These are phyloP conservation scores for Akanthomyces lecanii DNA, from an alignment of 2,329 filamentous ascomycete genomes.

Conservation along the genomic window DNA sequence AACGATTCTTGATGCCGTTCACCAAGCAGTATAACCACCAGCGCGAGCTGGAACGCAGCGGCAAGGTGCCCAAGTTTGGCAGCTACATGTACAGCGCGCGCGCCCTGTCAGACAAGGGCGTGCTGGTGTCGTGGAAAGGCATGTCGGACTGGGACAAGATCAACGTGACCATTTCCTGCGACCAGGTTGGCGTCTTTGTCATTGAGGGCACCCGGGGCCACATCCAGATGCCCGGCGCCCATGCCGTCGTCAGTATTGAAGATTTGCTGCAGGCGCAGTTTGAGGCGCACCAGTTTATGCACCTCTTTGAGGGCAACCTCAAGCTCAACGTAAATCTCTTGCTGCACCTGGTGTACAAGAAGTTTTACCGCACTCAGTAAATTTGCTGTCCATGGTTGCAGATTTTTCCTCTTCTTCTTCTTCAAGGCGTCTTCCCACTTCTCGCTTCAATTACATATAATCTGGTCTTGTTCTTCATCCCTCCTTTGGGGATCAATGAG, in stretches of 20 bases:
- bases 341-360: slow-evolving; percentile 96
- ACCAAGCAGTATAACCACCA: slow-evolving; percentile 99
- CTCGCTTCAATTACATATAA: slow-evolving; percentile 12
- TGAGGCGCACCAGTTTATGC: slow-evolving; percentile 94
- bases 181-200: slow-evolving; percentile 90
- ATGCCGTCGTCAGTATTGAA: slow-evolving; percentile 82
- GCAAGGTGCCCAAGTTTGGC: slow-evolving; percentile 93
- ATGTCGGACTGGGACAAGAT: slow-evolving; percentile 85
- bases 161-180: slow-evolving; percentile 89
- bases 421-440: background rate
- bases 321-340: slow-evolving; percentile 94
- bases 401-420: background rate
- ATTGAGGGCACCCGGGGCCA: slow-evolving; percentile 86
- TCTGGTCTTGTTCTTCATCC: background rate
- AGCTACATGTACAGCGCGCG: slow-evolving; percentile 96
- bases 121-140: slow-evolving; percentile 86
- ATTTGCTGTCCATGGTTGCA: background rate
- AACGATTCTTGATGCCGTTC: slow-evolving; percentile 90
- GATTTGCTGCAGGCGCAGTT: slow-evolving; percentile 95
- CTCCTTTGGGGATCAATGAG: background rate
- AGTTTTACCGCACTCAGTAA: slow-evolving; percentile 81
- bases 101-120: slow-evolving; percentile 85
- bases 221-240: slow-evolving; percentile 94
- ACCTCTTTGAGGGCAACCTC: slow-evolving; percentile 79
- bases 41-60: slow-evolving; percentile 85